phyloP scores from a whole-genome alignment of 2,329 filamentous ascomycete species.

The Zymoseptoria brevis region DNA sequence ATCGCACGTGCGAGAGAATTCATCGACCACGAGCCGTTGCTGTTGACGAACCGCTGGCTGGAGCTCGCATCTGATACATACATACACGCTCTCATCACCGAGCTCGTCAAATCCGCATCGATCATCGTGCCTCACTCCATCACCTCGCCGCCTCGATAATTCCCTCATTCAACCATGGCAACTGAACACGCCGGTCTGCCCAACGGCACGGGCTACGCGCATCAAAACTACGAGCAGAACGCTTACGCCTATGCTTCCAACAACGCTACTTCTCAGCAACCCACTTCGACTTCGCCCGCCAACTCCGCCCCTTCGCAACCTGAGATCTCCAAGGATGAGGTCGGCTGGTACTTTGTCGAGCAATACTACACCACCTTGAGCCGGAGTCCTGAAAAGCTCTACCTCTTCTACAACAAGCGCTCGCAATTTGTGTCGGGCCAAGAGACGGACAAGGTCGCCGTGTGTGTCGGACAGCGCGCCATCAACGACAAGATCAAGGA shows the following conservation, averaged over 20 bases:
- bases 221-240: slow-evolving; percentile 35
- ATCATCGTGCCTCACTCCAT: background rate
- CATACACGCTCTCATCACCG: background rate
- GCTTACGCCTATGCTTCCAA: slow-evolving; percentile 24
- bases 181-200: slow-evolving; percentile 33
- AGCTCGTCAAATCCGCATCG: background rate
- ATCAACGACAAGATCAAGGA: slow-evolving; percentile 93
- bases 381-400: slow-evolving; percentile 88
- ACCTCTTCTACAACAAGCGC: slow-evolving; percentile 92
- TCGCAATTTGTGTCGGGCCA: slow-evolving; percentile 91
- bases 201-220: slow-evolving; percentile 43
- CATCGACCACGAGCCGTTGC: background rate
- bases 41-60: background rate
- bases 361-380: slow-evolving; percentile 98
- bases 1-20: background rate
- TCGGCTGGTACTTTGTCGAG: slow-evolving; percentile 99
- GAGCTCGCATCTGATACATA: background rate
- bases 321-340: slow-evolving; percentile 73
- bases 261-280: slow-evolving; percentile 15
- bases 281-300: slow-evolving; percentile 17
- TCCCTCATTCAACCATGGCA: slow-evolving; percentile 31
- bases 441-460: slow-evolving; percentile 79
- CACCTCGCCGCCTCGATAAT: slow-evolving; percentile 1
- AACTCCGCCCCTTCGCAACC: slow-evolving; percentile 17
- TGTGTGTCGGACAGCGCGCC: slow-evolving; percentile 77